Evolutionary conservation across 2,329 filamentous ascomycete species (phyloP), one percentile per base, ranked within the genome.

Genomic region (Tolypocladium endophyticum): DNA sequence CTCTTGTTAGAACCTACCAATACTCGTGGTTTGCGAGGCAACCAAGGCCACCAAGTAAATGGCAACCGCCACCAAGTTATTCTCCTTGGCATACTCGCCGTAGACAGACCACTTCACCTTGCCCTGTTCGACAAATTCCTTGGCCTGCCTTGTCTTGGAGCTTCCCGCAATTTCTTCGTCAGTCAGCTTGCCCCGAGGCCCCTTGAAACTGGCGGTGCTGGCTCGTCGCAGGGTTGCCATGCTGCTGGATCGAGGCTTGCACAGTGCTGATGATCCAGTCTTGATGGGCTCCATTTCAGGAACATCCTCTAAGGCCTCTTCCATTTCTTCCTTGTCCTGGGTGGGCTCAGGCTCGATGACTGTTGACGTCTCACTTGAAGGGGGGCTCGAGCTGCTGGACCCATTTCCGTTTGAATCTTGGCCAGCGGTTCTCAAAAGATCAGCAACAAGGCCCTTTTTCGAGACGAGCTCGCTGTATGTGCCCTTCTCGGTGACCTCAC

Each of bases 61-160:
- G 20, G 75, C 74, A 11, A 99, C 94, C 16, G 94, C 95, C 60
- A 84, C 78, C 20, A 97, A 74, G 72, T 97, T 97, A 78, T 90
- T 97, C 61, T 91, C 91, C 76, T 91, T 96, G 60, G 94, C 95
- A 69, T 99, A 99, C 74, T 97, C 92, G 23, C 81, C 79, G 70
- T 99, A 99, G 35, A 99, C 93, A 67, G 69, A 68, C 92, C 94
- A 97, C 74, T 97, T 97, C 66, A 99, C 94, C 72, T 97, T 97
- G 69, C 94, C 94, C 76, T 99, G 92, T 73, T 99, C 92, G 2
- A 85, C 83, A 65, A 88, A 88, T 73, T 99, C 94, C 74, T 96
- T 95, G 60, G 81, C 82, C 73, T 97, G 92, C 70, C 87, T 90
- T 53, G 89, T 92, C 76, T 90, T 93, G 68, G 87, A 78, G 58